These are phyloP conservation scores for Allantophomopsis cytisporea DNA, from an alignment of 2,329 filamentous ascomycete species.

Conservation along the genomic window DNA sequence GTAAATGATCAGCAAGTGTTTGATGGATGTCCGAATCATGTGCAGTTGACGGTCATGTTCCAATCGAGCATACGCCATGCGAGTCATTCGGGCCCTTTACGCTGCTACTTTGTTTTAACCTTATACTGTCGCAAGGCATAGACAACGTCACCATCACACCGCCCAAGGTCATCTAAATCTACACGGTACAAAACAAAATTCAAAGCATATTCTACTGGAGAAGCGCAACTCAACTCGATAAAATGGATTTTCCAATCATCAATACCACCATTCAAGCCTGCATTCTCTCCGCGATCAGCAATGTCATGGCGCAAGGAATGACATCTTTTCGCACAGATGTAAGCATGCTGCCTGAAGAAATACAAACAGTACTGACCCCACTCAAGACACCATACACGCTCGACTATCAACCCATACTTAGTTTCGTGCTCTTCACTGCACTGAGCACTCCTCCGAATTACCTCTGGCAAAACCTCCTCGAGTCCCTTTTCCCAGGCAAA, in stretches of 20 bases:
- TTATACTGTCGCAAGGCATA: too few relatives aligned
- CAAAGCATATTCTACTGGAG: too few relatives aligned
- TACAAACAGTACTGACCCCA: constrained; percentile 4
- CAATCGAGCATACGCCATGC: too few relatives aligned
- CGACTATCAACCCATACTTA: constrained; percentile 54
- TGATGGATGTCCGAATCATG: too few relatives aligned
- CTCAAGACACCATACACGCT: constrained; percentile 43
- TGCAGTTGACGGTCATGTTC: too few relatives aligned
- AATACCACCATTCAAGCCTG: constrained; percentile 52
- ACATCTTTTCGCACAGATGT: constrained; percentile 47
- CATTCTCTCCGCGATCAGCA: constrained; percentile 52
- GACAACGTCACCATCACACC: too few relatives aligned
- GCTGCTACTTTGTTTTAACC: too few relatives aligned
- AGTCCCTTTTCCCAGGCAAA: constrained; percentile 49
- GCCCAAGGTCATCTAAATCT: too few relatives aligned
- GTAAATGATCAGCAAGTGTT: too few relatives aligned
- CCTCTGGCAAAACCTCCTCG: constrained; percentile 72
- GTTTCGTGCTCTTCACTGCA: constrained; percentile 63
- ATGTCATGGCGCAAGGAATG: constrained; percentile 60
- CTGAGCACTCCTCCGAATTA: constrained; percentile 73
- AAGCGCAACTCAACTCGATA: background rate
- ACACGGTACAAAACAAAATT: too few relatives aligned
- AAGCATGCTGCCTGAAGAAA: constrained; percentile 12
- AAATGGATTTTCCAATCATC: constrained; percentile 33
- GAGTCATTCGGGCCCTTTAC: too few relatives aligned